A percentile compares a stretch with the other conserved stretches of the same genome.
phyloP scores from a whole-genome alignment of 2,329 filamentous ascomycete genomes.

The Davidsoniella virescens region DNA sequence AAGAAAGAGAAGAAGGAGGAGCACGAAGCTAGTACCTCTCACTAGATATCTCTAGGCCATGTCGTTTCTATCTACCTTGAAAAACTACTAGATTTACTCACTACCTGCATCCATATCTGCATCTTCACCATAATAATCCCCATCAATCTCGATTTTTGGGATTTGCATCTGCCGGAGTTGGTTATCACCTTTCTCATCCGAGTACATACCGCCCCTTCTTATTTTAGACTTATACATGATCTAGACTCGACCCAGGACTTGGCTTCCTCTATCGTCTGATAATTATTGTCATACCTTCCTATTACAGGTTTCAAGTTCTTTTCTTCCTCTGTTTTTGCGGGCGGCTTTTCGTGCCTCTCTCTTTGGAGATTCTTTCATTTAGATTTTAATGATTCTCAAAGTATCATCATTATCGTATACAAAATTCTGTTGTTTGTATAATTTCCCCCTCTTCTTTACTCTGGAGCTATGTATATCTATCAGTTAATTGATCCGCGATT shows the following conservation, averaged over 20 bases:
- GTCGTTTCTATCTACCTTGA: not conserved
- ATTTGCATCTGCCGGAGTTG: not conserved
- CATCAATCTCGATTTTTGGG: not conserved
- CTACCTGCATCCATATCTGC: not conserved
- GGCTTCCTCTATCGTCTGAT: not conserved
- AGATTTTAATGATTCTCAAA: not conserved
- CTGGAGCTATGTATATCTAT: no score
- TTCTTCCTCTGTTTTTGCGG: not conserved
- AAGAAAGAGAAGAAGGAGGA: conserved; percentile 8
- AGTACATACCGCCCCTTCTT: not conserved
- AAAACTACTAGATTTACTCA: no score
- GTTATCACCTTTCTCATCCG: not conserved
- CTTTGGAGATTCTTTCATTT: not conserved
- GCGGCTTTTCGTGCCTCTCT: not conserved
- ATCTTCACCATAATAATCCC: not conserved
- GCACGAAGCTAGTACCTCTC: not conserved
- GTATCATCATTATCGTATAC: not conserved
- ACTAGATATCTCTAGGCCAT: not conserved
- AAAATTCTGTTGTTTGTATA: conserved; percentile 1
- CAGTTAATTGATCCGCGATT: no score
- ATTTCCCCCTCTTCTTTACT: not conserved
- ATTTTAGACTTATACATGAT: no score
- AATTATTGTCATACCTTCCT: no score
- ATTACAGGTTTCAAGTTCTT: not conserved
- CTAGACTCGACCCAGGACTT: not conserved